Evolutionary conservation across 2,329 filamentous ascomycete genomes (phyloP), one percentile per base, ranked within the genome.

Genomic region (Fonsecaea nubica): DNA sequence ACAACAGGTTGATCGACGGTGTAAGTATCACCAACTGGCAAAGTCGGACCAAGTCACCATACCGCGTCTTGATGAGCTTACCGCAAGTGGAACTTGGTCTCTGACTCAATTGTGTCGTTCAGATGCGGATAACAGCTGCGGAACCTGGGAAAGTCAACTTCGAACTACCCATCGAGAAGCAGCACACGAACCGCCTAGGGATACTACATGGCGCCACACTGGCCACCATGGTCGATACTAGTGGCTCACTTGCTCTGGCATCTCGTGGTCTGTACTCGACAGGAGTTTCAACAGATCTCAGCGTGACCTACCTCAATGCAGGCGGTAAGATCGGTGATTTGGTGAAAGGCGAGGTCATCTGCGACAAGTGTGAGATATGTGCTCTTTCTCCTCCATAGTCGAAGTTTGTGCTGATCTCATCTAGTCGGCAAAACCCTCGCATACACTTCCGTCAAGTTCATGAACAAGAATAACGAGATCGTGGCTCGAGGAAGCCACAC

Each of bases 191-290:
- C 72, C 84, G 88, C 15, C 79, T 90, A 21, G 84, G 85, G 40
- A 90, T 89, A 69, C 83, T 90, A 38, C 88, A 90, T 77, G 88
- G 88, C 65, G 88, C 87, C 15, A 89, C 88, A 1, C 87, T 90
- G 67, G 88, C 88, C 4, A 87, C 85, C 74, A 84, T 85, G 82
- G 87, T 89, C 55, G 88, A 90, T 71, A 84, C 90, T 0, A 87
- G 88, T 4, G 88, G 88, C 25, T 89, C 86, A 15, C 78, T 90
- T 9, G 88, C 88, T 8, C 86, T 90, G 48, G 88, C 88, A 6
- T 90, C 88, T 0, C 80, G 84, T 38, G 88, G 88, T 0, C 80
- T 90, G 1, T 90, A 86, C 73, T 83, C 87, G 21, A 90, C 88
- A 0, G 88, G 88, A 7, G 88, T 90, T 1, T 89, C 86, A 1